Percentiles rank a stretch among this genome's conserved stretches.
Evolutionary conservation across 352 stramenopile genomes (phyloP).

Genomic region (Thraustotheca clavata): DNA sequence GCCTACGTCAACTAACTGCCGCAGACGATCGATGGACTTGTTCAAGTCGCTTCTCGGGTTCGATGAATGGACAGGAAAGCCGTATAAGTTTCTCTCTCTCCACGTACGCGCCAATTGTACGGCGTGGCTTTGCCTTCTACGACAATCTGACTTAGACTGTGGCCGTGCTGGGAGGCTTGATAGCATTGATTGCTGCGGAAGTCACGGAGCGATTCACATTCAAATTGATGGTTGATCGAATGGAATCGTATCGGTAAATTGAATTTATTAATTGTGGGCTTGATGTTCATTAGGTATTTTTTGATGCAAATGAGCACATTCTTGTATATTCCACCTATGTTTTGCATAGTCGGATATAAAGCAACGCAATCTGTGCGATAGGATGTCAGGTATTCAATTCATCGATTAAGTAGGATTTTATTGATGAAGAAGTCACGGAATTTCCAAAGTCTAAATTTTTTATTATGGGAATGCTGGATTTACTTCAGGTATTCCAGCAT

Average conservation of each 20-base stretch:
- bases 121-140: not conserved
- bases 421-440: slow-evolving; percentile 75
- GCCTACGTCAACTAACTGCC: not conserved
- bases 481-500: slow-evolving; percentile 46
- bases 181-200: slow-evolving; percentile 69
- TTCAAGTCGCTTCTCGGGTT: slow-evolving; percentile 41
- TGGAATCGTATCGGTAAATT: slow-evolving; percentile 78
- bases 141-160: slow-evolving; percentile 41
- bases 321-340: slow-evolving; percentile 79
- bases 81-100: slow-evolving; percentile 72
- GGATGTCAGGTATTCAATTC: not conserved
- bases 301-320: slow-evolving; percentile 82
- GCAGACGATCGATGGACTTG: slow-evolving; percentile 10
- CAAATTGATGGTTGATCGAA: slow-evolving; percentile 83
- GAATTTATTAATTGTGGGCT: not conserved
- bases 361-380: slow-evolving; percentile 54
- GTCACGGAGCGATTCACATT: slow-evolving; percentile 79
- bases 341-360: slow-evolving; percentile 81
- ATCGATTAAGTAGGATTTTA: slow-evolving; percentile 44
- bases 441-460: slow-evolving; percentile 85
- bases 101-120: slow-evolving; percentile 37
- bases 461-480: slow-evolving; percentile 74
- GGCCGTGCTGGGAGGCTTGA: slow-evolving; percentile 58
- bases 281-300: slow-evolving; percentile 54
- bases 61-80: slow-evolving; percentile 75